Evolutionary conservation across 1,284 basidiomycete genomes (phyloP).

Genomic region (Leccinum solheimii): DNA sequence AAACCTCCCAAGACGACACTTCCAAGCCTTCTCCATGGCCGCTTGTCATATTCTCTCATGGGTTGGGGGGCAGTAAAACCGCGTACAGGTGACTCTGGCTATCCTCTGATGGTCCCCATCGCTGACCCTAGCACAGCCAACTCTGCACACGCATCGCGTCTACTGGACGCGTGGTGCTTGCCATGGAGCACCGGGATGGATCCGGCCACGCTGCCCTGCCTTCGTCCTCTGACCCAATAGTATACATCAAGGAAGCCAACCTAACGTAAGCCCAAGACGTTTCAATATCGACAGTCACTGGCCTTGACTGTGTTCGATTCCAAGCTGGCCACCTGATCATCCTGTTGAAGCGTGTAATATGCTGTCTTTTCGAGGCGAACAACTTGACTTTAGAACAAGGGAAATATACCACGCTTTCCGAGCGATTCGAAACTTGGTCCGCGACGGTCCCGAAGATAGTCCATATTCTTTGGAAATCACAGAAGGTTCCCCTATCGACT

Average conservation of each 20-base stretch:
- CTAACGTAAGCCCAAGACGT: slow-evolving; percentile 45
- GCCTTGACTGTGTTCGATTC: slow-evolving; percentile 6
- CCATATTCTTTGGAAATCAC: slow-evolving; percentile 26
- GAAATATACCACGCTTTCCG: slow-evolving; percentile 65
- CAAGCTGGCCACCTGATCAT: slow-evolving; percentile 30
- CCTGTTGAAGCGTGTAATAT: slow-evolving; percentile 29
- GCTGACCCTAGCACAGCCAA: slow-evolving; percentile 47
- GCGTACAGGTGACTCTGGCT: slow-evolving; percentile 58
- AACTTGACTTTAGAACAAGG: slow-evolving; percentile 62
- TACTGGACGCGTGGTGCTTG: slow-evolving; percentile 73
- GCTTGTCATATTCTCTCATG: slow-evolving; percentile 79
- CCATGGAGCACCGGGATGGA: slow-evolving; percentile 78
- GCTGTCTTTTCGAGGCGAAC: slow-evolving; percentile 57
- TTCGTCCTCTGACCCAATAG: slow-evolving; percentile 31
- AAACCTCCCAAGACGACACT: background rate
- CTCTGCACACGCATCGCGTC: slow-evolving; percentile 69
- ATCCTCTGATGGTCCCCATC: background rate
- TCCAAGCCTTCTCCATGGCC: slow-evolving; percentile 52
- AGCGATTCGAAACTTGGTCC: slow-evolving; percentile 43
- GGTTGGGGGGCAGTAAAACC: slow-evolving; percentile 71
- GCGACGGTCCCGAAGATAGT: slow-evolving; percentile 30
- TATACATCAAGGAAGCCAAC: slow-evolving; percentile 51
- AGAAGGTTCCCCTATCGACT: slow-evolving; percentile 41
- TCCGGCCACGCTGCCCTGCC: slow-evolving; percentile 52
- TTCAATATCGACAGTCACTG: background rate